Percentiles rank a stretch among this genome's conserved stretches.
Evolutionary conservation across 192 early-diverging fungal genomes (phyloP).

Genomic region (Coemansia sp.): DNA sequence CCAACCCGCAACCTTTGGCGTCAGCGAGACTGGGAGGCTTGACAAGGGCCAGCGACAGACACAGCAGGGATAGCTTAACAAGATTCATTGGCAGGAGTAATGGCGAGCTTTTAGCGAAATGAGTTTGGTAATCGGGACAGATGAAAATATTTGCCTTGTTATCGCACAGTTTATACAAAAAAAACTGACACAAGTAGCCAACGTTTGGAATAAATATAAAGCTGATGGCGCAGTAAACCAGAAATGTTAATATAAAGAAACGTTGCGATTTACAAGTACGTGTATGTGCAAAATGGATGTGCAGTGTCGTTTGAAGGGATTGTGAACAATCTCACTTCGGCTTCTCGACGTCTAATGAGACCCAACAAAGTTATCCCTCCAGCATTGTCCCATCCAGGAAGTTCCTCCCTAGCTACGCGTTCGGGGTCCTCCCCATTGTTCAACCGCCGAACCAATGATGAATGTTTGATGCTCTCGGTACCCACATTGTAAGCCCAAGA

Average conservation of each 20-base stretch:
- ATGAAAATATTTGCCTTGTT: no score
- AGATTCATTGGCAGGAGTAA: background rate
- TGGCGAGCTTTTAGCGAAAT: background rate
- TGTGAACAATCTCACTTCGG: conserved; percentile 15
- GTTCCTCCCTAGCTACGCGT: conserved; percentile 18
- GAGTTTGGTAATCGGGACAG: background rate
- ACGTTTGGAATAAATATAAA: background rate
- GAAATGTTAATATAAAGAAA: background rate
- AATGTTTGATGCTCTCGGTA: conserved; percentile 8
- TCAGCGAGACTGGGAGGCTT: background rate
- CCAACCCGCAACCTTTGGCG: background rate
- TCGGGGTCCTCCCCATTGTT: conserved; percentile 20
- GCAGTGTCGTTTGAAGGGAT: conserved; percentile 1
- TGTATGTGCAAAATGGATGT: conserved; percentile 6
- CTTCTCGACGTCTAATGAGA: conserved; percentile 16
- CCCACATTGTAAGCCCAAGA: conserved; percentile 45
- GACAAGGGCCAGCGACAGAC: background rate
- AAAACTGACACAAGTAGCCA: background rate
- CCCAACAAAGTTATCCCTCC: conserved; percentile 17
- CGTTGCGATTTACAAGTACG: background rate
- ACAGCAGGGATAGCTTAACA: background rate
- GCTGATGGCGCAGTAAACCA: background rate
- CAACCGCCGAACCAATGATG: conserved; percentile 16
- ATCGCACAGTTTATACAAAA: background rate
- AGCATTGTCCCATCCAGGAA: conserved; percentile 24